A percentile compares a stretch with the other conserved stretches of the same genome.
Conservation (phyloP, 2,329 filamentous ascomycete species). For the Alternaria metachromatica region DNA sequence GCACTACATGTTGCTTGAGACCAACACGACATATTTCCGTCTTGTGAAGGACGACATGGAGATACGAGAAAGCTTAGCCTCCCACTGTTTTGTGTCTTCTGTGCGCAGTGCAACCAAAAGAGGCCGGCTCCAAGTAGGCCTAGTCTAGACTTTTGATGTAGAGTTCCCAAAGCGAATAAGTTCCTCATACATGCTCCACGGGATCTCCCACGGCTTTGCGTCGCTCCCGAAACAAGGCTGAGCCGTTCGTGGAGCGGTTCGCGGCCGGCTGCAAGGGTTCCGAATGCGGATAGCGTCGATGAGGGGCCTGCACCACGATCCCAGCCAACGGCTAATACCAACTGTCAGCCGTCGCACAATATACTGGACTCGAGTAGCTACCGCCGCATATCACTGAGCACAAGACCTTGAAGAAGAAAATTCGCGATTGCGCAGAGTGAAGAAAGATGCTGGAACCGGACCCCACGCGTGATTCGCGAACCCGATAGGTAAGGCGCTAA, state of each 20-base stretch:
- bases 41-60: background rate
- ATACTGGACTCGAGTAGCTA: constrained; percentile 9
- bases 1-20: background rate
- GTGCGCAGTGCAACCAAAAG: background rate
- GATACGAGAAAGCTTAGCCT: background rate
- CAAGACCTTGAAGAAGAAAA: background rate
- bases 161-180: background rate
- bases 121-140: background rate
- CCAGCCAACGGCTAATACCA: background rate
- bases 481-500: constrained; percentile 15
- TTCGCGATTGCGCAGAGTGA: background rate
- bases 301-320: constrained; percentile 3
- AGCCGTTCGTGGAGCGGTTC: constrained; percentile 12
- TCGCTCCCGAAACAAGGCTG: constrained; percentile 15
- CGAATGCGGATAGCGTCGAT: constrained; percentile 1
- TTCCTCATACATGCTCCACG: background rate
- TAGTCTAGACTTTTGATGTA: background rate
- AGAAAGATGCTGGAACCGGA: constrained; percentile 2
- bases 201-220: background rate
- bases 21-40: background rate
- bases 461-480: constrained; percentile 20
- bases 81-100: background rate
- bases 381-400: background rate
- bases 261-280: constrained; percentile 4
- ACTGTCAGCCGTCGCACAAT: background rate